Percentiles rank a stretch among this genome's conserved stretches.
These are phyloP conservation scores for Lyophyllum shimeji DNA, from an alignment of 768 basidiomycete genomes.

Conservation along the genomic window DNA sequence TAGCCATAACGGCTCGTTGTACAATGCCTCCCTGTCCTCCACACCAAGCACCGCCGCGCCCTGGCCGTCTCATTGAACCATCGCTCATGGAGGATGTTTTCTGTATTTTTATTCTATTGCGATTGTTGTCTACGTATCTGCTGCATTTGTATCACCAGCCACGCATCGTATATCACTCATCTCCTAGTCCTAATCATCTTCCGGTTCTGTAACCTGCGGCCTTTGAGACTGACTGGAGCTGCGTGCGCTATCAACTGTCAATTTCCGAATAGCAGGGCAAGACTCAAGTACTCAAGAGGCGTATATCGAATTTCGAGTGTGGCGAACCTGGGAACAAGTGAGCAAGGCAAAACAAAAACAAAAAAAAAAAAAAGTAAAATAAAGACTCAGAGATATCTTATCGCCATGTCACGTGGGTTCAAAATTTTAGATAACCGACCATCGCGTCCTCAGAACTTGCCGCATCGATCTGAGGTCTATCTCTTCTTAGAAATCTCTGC, in stretches of 20 bases:
- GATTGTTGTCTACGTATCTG: conserved; percentile 8
- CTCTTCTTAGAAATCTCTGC: neutral
- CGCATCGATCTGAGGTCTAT: conserved; percentile 5
- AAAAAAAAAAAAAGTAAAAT: too few species aligned
- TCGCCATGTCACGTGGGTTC: conserved; percentile 11
- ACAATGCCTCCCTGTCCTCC: conserved; percentile 31
- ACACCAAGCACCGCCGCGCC: conserved; percentile 21
- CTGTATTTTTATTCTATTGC: conserved; percentile 11
- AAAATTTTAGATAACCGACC: conserved; percentile 9
- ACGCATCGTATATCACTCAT: conserved; percentile 14
- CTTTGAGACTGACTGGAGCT: too few species aligned
- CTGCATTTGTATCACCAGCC: conserved; percentile 19
- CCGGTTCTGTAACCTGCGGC: neutral
- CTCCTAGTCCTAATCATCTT: neutral
- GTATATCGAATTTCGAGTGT: too few species aligned
- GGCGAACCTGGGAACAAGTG: too few species aligned
- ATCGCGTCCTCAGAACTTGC: neutral
- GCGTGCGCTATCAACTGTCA: too few species aligned
- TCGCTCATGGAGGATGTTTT: neutral
- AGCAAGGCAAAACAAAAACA: too few species aligned
- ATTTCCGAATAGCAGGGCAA: too few species aligned
- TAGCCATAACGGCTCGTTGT: conserved; percentile 38
- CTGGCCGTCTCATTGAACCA: conserved; percentile 14
- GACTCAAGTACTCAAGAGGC: too few species aligned
- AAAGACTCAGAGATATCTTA: too few species aligned